These are phyloP conservation scores for Pichia phayaonensis DNA, from an alignment of 805 yeast species.

Conservation along the genomic window DNA sequence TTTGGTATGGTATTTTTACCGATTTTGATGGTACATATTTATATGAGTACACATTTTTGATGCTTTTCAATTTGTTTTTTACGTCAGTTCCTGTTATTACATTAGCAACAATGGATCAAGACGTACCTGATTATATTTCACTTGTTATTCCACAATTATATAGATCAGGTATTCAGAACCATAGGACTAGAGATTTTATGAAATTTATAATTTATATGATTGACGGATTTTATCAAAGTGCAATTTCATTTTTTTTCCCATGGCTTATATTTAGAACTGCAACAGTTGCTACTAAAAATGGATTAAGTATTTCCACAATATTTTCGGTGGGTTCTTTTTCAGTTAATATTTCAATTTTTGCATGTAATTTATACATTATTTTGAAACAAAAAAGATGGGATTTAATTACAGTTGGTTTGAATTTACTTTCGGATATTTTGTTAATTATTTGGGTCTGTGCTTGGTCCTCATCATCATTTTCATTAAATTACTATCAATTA, in stretches of 20 bases:
- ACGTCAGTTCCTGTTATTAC: constrained; percentile 74
- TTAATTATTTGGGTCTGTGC: constrained; percentile 76
- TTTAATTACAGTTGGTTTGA: constrained; percentile 50
- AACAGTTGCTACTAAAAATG: constrained; percentile 34
- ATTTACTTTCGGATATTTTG: constrained; percentile 46
- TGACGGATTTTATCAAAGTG: constrained; percentile 70
- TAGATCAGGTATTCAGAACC: constrained; percentile 50
- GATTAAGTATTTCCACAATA: constrained; percentile 54
- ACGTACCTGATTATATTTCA: constrained; percentile 58
- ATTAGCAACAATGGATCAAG: constrained; percentile 69
- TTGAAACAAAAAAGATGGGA: constrained; percentile 75
- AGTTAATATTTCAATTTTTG: constrained; percentile 51
- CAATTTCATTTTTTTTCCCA: constrained; percentile 60
- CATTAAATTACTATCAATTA: constrained; percentile 55
- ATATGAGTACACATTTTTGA: constrained; percentile 70
- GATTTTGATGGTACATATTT: constrained; percentile 70
- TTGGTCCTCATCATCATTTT: constrained; percentile 47
- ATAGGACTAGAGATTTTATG: constrained; percentile 52
- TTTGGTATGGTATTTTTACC: constrained; percentile 68
- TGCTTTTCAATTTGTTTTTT: constrained; percentile 74
- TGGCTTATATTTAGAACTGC: constrained; percentile 48
- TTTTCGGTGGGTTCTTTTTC: constrained; percentile 65
- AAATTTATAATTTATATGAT: constrained; percentile 56
- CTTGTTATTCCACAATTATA: constrained; percentile 65
- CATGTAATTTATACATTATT: constrained; percentile 60